Percentiles rank a stretch among this genome's conserved stretches.
Evolutionary conservation across 352 stramenopile species (phyloP).

Genomic region (Thalassiosira hispida): DNA sequence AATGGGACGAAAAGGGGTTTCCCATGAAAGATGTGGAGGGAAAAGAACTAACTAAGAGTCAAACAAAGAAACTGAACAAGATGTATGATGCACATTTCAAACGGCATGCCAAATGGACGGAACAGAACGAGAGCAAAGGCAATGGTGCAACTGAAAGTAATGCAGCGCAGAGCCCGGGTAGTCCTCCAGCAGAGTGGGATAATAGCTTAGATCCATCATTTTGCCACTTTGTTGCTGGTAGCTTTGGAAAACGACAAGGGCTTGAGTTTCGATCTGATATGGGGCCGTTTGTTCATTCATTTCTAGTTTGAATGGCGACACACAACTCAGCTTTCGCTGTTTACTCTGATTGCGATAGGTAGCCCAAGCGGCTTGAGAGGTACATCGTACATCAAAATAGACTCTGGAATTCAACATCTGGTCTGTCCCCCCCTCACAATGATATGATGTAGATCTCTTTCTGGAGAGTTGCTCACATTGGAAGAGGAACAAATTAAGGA

Average conservation of each 20-base stretch:
- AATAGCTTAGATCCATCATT: conserved; percentile 51
- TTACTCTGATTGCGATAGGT: too few species aligned
- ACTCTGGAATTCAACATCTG: conserved; percentile 46
- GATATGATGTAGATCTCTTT: too few species aligned
- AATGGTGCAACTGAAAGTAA: too few species aligned
- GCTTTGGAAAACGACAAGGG: conserved; percentile 71
- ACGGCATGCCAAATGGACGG: conserved; percentile 56
- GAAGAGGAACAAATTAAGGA: too few species aligned
- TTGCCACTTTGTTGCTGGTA: conserved; percentile 59
- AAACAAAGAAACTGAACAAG: conserved; percentile 69
- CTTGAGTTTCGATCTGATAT: conserved; percentile 71
- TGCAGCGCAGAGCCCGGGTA: conserved; percentile 23
- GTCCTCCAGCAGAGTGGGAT: conserved; percentile 13
- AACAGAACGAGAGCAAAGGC: too few species aligned
- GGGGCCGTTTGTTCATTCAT: conserved; percentile 74
- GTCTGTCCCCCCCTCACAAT: too few species aligned
- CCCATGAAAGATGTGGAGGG: conserved; percentile 50
- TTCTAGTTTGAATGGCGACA: conserved; percentile 50
- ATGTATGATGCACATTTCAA: conserved; percentile 65
- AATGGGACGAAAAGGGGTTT: conserved; percentile 58
- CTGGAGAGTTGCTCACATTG: too few species aligned
- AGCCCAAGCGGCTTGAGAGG: too few species aligned
- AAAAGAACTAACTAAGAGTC: conserved; percentile 64
- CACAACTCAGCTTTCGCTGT: too few species aligned
- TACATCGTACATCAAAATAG: too few species aligned